A percentile compares a stretch with the other conserved stretches of the same genome.
phyloP scores from a whole-genome alignment of 352 stramenopile species.

The Globisporangium recalcitrans region DNA sequence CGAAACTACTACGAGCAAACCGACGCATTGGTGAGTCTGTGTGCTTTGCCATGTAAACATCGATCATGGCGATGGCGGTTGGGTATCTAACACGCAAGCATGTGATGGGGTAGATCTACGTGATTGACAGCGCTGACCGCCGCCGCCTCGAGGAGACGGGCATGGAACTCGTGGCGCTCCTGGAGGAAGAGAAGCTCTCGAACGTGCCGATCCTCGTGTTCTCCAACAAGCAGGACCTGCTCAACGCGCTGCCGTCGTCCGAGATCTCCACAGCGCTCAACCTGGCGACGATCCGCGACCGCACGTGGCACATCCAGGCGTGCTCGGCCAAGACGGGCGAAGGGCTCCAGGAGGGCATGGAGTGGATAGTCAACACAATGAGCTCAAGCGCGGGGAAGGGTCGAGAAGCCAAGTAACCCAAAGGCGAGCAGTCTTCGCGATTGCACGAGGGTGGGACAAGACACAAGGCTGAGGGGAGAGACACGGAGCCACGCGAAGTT shows the following conservation, averaged over 20 bases:
- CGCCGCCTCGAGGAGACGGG: slow-evolving; percentile 91
- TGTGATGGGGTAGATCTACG: slow-evolving; percentile 73
- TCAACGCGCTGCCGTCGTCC: slow-evolving; percentile 86
- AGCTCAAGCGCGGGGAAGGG: slow-evolving; percentile 35
- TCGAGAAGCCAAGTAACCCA: slow-evolving; percentile 62
- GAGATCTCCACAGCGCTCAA: slow-evolving; percentile 91
- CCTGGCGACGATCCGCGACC: slow-evolving; percentile 83
- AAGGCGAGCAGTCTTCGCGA: not conserved
- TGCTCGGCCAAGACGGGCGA: slow-evolving; percentile 89
- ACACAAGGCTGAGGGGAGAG: not conserved
- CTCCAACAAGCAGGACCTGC: slow-evolving; percentile 95
- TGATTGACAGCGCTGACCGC: slow-evolving; percentile 92
- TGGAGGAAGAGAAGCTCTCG: slow-evolving; percentile 93
- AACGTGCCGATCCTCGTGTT: slow-evolving; percentile 93
- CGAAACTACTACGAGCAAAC: slow-evolving; percentile 99
- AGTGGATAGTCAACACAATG: slow-evolving; percentile 86
- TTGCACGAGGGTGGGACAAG: not conserved
- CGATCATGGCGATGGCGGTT: not conserved
- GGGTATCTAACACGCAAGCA: not conserved
- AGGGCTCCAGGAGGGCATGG: slow-evolving; percentile 85
- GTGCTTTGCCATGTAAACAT: not conserved
- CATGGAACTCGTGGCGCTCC: slow-evolving; percentile 89
- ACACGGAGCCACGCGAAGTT: no score
- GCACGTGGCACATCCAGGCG: slow-evolving; percentile 88
- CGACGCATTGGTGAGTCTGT: slow-evolving; percentile 72